These are phyloP conservation scores for Nematocida displodere DNA, from an alignment of 371 early-diverging fungal genomes.

Conservation along the genomic window DNA sequence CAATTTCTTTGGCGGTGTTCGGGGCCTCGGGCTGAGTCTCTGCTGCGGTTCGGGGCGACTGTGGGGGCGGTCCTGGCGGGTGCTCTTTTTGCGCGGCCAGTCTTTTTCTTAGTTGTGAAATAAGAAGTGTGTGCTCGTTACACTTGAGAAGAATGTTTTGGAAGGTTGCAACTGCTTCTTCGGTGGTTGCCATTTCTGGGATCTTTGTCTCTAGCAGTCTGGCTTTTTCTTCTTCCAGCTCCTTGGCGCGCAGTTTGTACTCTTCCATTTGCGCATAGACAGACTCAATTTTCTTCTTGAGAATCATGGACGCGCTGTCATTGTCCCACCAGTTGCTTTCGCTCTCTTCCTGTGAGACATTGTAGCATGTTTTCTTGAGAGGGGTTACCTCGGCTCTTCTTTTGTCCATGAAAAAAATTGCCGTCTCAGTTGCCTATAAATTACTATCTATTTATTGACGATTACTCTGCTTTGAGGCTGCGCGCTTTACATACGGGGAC, in stretches of 20 bases:
- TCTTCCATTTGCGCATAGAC: slow-evolving; percentile 33
- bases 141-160: slow-evolving; percentile 19
- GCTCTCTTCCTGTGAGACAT: neutral
- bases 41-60: neutral
- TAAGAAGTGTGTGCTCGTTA: neutral
- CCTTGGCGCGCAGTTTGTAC: slow-evolving; percentile 30
- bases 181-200: neutral
- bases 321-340: slow-evolving; percentile 43
- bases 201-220: neutral
- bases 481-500: slow-evolving; percentile 20
- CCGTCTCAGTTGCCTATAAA: neutral
- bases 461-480: neutral
- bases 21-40: neutral
- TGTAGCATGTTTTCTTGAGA: slow-evolving; percentile 35
- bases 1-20: slow-evolving; percentile 68
- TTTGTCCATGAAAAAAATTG: slow-evolving; percentile 52
- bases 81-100: neutral
- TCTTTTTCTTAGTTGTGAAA: slow-evolving; percentile 32
- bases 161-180: neutral
- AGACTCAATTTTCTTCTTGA: slow-evolving; percentile 6
- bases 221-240: slow-evolving; percentile 16
- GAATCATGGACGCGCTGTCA: neutral
- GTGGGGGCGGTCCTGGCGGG: neutral
- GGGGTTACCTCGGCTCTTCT: slow-evolving; percentile 45
- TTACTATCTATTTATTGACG: neutral